These are phyloP conservation scores for Melastoma malabathricum DNA, from an alignment of 345 rosid species.

Conservation along the genomic window DNA sequence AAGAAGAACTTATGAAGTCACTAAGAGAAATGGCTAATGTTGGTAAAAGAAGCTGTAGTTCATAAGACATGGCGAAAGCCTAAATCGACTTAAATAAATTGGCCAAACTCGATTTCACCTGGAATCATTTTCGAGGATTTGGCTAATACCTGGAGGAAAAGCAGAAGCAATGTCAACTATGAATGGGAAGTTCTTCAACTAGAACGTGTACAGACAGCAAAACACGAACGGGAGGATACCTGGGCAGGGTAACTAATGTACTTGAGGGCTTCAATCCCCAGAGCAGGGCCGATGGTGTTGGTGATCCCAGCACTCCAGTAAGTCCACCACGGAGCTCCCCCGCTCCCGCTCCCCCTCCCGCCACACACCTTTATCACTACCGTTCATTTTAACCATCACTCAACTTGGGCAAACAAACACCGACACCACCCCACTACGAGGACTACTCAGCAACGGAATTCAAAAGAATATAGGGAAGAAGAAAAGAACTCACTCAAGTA, in stretches of 20 bases:
- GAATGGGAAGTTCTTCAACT: no score
- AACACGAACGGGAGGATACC: conserved; percentile 17
- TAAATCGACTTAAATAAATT: neutral
- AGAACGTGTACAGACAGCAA: neutral
- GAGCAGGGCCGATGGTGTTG: conserved; percentile 91
- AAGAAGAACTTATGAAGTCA: no score
- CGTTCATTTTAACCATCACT: no score
- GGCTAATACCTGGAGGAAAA: conserved; percentile 56
- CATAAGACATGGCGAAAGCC: neutral
- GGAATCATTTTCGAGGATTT: conserved; percentile 98
- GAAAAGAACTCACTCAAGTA: conserved; percentile 54
- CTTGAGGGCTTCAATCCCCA: conserved; percentile 96
- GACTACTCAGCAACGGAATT: neutral
- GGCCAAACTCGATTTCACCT: conserved; percentile 25
- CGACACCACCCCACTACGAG: conserved; percentile 1
- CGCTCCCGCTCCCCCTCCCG: conserved; percentile 33
- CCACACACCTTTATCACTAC: conserved; percentile 81
- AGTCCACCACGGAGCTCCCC: conserved; percentile 92
- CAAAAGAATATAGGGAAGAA: neutral
- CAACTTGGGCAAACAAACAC: neutral
- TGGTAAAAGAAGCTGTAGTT: neutral
- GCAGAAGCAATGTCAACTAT: conserved; percentile 1
- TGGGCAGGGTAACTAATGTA: conserved; percentile 98
- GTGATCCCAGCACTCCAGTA: conserved; percentile 98
- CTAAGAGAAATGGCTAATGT: no score